Evolutionary conservation across 106 monocot species (phyloP).

Genomic region (Platanthera zijinensis): DNA sequence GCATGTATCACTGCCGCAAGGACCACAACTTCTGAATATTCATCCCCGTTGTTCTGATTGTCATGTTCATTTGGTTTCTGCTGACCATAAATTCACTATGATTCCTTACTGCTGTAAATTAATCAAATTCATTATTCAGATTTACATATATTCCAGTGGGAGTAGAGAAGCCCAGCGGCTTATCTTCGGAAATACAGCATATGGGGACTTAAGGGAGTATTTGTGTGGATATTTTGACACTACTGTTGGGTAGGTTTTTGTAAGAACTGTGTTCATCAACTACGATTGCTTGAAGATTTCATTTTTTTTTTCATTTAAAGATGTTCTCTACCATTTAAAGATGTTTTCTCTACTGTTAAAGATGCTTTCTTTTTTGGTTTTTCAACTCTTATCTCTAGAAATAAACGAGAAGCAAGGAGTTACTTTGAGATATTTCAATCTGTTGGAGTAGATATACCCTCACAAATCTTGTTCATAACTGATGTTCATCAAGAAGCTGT

Average conservation of each 20-base stretch:
- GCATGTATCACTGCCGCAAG: neutral
- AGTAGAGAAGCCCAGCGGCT: constrained; percentile 97
- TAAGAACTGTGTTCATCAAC: neutral
- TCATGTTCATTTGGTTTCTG: neutral
- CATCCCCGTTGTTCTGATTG: neutral
- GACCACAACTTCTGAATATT: neutral
- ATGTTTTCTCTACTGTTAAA: constrained; percentile 5
- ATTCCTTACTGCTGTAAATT: neutral
- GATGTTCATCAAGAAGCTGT: constrained; percentile 96
- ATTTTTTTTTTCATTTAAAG: neutral
- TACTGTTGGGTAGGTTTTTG: constrained; percentile 54
- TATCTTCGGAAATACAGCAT: constrained; percentile 75
- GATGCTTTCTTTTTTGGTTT: neutral
- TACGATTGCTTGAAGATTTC: neutral
- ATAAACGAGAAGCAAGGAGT: constrained; percentile 82
- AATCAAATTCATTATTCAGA: constrained; percentile 34
- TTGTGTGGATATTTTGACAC: constrained; percentile 96
- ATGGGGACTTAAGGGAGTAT: constrained; percentile 82
- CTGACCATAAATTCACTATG: neutral
- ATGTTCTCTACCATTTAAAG: neutral
- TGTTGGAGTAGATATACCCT: constrained; percentile 79
- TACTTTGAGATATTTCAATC: constrained; percentile 83
- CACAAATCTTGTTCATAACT: constrained; percentile 86
- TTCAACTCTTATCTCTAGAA: constrained; percentile 32
- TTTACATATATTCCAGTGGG: constrained; percentile 97